Conservation (phyloP, 352 stramenopile genomes). For the Phytophthora megakarya region DNA sequence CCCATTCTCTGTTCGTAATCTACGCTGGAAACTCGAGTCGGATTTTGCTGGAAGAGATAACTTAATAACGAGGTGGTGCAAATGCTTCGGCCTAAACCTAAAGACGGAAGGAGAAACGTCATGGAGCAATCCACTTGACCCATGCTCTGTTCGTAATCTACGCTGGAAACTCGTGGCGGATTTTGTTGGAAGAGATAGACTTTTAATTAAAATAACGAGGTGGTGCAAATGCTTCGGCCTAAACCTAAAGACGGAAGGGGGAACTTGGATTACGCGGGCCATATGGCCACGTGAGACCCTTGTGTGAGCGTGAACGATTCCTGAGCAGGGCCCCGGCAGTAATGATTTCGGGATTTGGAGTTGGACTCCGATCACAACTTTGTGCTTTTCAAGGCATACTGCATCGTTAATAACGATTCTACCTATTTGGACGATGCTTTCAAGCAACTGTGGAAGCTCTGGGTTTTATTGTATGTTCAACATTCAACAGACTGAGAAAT, state of each 20-base stretch:
- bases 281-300: not conserved
- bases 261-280: not conserved
- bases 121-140: conserved; percentile 5
- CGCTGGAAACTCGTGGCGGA: conserved; percentile 12
- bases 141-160: conserved; percentile 6
- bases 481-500: no score
- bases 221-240: not conserved
- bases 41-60: conserved; percentile 4
- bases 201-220: not conserved
- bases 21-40: conserved; percentile 7
- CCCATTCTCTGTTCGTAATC: conserved; percentile 8
- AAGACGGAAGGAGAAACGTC: not conserved
- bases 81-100: conserved; percentile 6
- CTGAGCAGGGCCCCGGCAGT: not conserved
- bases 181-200: conserved; percentile 1
- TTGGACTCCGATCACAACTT: no score
- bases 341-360: not conserved
- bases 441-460: no score
- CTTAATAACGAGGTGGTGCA: not conserved
- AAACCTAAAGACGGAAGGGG: conserved; percentile 6
- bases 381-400: no score
- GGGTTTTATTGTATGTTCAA: no score
- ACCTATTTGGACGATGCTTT: no score
- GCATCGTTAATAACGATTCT: no score
- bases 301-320: conserved; percentile 3